Conservation (phyloP, 2,329 filamentous ascomycete genomes). For the Botrytis aclada region DNA sequence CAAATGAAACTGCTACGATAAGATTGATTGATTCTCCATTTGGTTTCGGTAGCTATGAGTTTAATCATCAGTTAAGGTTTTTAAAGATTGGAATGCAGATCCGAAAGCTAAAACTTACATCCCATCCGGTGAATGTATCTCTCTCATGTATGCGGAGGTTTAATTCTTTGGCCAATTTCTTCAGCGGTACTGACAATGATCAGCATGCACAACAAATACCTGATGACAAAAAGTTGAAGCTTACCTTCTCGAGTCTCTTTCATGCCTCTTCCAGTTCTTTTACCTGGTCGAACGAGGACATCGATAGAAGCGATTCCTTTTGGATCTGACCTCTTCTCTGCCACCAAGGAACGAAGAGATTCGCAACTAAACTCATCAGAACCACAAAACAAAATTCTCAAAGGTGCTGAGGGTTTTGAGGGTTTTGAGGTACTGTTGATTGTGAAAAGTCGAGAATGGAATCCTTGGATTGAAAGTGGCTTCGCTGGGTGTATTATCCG, state of each 20-base stretch:
- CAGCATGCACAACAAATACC: conserved; percentile 2
- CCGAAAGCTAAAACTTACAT: conserved; percentile 46
- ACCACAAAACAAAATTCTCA: conserved; percentile 90
- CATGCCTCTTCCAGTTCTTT: conserved; percentile 71
- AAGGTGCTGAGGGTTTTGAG: conserved; percentile 49
- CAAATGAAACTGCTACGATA: conserved; percentile 91
- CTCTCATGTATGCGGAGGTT: conserved; percentile 68
- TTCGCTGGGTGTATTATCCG: background rate
- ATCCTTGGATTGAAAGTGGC: conserved; percentile 1
- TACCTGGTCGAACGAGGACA: conserved; percentile 78
- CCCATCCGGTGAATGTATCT: conserved; percentile 81
- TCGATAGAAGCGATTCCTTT: conserved; percentile 71
- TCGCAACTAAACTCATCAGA: conserved; percentile 86
- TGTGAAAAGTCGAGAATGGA: conserved; percentile 17
- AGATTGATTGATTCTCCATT: conserved; percentile 59
- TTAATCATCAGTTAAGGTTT: background rate
- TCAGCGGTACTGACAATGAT: conserved; percentile 65
- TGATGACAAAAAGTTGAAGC: background rate
- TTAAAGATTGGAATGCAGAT: background rate
- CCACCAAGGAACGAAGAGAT: conserved; percentile 67
- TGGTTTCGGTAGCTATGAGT: conserved; percentile 50
- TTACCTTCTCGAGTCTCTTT: conserved; percentile 47
- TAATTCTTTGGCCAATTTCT: conserved; percentile 60
- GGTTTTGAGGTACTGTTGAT: conserved; percentile 22
- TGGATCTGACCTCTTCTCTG: conserved; percentile 52